Evolutionary conservation across 208 protist genomes (phyloP).

Genomic region (Balamuthia mandrillaris): DNA sequence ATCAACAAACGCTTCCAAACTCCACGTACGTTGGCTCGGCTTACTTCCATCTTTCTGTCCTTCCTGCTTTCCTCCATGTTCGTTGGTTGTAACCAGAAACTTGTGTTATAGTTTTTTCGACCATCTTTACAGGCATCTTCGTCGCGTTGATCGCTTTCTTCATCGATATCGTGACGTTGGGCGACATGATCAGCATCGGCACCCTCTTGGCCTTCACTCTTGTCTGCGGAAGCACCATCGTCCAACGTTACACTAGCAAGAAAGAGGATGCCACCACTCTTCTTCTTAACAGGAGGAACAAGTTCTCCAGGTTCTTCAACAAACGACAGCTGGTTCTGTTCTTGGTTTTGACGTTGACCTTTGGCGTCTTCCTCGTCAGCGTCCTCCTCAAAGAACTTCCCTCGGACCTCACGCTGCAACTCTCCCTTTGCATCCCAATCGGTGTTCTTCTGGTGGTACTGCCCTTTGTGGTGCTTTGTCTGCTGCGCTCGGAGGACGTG

Average conservation of each 20-base stretch:
- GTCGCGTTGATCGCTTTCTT: conserved; percentile 28
- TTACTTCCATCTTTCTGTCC: background rate
- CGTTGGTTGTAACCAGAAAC: background rate
- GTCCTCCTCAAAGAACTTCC: background rate
- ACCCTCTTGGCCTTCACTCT: conserved; percentile 57
- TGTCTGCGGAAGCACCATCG: conserved; percentile 49
- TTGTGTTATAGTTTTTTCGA: background rate
- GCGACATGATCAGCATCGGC: conserved; percentile 57
- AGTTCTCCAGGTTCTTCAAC: background rate
- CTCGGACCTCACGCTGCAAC: background rate
- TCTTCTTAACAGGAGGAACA: background rate
- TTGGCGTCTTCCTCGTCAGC: background rate
- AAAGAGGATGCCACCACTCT: background rate
- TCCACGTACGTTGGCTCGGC: background rate
- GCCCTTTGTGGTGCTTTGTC: background rate
- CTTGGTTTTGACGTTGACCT: background rate
- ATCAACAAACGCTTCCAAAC: background rate
- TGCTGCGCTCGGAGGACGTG: background rate
- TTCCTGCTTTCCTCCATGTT: background rate
- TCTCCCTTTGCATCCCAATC: background rate
- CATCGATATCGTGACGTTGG: conserved; percentile 36
- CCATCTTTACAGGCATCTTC: background rate
- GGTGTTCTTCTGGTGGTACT: background rate
- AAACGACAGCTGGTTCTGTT: background rate
- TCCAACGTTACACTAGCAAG: conserved; percentile 25